A percentile compares a stretch with the other conserved stretches of the same genome.
These are phyloP conservation scores for Hansfordia pulvinata DNA, from an alignment of 2,329 filamentous ascomycete species.

Conservation along the genomic window DNA sequence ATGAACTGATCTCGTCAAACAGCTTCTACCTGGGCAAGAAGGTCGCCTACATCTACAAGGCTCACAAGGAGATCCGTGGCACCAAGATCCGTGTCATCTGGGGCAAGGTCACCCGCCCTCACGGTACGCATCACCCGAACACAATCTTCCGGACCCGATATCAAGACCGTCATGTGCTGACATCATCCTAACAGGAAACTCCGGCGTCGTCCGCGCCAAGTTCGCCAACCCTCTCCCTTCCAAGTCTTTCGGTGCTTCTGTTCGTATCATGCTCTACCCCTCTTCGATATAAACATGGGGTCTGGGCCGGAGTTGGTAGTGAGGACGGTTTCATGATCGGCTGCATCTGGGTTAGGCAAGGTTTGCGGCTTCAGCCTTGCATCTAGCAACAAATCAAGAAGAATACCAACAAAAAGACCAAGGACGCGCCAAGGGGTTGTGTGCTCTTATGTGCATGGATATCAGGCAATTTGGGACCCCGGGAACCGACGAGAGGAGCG, in stretches of 20 bases:
- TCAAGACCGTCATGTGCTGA: slow-evolving; percentile 7
- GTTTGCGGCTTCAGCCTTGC: slow-evolving; percentile 26
- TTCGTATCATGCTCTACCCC: slow-evolving; percentile 96
- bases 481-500: no score
- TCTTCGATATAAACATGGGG: slow-evolving; percentile 74
- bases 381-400: slow-evolving; percentile 21
- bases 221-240: slow-evolving; percentile 93
- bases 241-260: slow-evolving; percentile 90
- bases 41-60: slow-evolving; percentile 97
- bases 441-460: no score
- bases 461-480: no score
- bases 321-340: slow-evolving; percentile 43
- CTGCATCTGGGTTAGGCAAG: slow-evolving; percentile 34
- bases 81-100: slow-evolving; percentile 99
- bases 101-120: slow-evolving; percentile 93
- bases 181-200: slow-evolving; percentile 56
- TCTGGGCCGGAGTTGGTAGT: slow-evolving; percentile 47
- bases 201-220: slow-evolving; percentile 92
- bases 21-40: slow-evolving; percentile 98
- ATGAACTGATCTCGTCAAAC: slow-evolving; percentile 10
- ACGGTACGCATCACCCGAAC: slow-evolving; percentile 45
- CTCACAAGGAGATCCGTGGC: slow-evolving; percentile 84
- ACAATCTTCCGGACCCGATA: neutral
- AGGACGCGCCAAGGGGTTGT: no score
- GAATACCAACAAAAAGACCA: slow-evolving; percentile 17